Percentiles rank a stretch among this genome's conserved stretches.
Conservation (phyloP, 202 grass and related monocot genomes). For the Brachypodium distachyon region DNA sequence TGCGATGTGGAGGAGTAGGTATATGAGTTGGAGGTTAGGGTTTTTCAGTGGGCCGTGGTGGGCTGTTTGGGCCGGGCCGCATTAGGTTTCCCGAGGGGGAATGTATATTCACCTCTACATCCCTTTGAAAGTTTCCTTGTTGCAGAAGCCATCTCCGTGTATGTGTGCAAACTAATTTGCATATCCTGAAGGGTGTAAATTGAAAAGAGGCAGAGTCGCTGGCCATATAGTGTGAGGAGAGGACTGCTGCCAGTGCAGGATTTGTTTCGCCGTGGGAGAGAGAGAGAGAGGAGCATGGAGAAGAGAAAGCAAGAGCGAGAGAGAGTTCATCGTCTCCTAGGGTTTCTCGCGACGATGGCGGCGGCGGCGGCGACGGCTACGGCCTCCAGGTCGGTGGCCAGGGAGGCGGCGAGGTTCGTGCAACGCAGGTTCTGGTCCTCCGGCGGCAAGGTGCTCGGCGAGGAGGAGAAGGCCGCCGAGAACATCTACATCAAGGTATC, state of each 20-base stretch:
- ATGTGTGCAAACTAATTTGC: not conserved
- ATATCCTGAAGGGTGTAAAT: not conserved
- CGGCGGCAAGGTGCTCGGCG: slow-evolving; percentile 75
- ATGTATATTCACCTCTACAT: too few species aligned
- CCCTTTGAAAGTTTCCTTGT: not conserved
- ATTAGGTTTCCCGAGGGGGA: too few species aligned
- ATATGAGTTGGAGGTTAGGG: slow-evolving; percentile 30
- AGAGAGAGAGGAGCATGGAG: not conserved
- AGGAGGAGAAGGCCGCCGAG: slow-evolving; percentile 94
- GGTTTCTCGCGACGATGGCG: slow-evolving; percentile 18
- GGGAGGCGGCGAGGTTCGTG: slow-evolving; percentile 46
- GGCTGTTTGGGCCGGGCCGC: not conserved
- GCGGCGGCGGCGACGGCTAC: not conserved
- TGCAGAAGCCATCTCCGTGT: not conserved
- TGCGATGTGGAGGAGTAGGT: not conserved
- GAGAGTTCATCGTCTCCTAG: slow-evolving; percentile 1
- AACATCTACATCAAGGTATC: slow-evolving; percentile 92
- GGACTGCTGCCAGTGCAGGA: too few species aligned
- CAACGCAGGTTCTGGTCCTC: slow-evolving; percentile 58
- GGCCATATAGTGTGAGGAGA: too few species aligned
- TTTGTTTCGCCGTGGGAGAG: too few species aligned
- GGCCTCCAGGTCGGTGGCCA: slow-evolving; percentile 16
- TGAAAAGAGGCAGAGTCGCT: not conserved
- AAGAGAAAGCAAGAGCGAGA: not conserved
- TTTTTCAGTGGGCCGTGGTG: not conserved